A percentile compares a stretch with the other conserved stretches of the same genome.
Evolutionary conservation across 1,284 basidiomycete species (phyloP).

Genomic region (Moesziomyces parantarcticus): DNA sequence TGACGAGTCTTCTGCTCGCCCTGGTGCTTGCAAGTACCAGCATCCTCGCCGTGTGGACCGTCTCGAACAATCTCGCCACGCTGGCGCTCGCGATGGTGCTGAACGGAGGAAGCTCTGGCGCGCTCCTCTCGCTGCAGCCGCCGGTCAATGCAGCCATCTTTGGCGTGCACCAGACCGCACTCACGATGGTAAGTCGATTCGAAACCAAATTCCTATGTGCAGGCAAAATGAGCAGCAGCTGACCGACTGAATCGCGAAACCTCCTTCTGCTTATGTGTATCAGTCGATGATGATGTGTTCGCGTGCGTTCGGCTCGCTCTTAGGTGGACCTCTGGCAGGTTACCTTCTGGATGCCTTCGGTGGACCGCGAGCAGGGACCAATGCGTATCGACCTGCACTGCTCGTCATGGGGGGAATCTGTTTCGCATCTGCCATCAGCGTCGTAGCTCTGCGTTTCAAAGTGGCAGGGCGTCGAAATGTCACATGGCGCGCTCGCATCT

Average conservation of each 20-base stretch:
- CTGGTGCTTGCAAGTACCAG: slow-evolving; percentile 32
- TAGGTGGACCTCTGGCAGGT: slow-evolving; percentile 47
- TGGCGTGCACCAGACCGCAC: slow-evolving; percentile 41
- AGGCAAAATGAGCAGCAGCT: not conserved
- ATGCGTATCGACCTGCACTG: slow-evolving; percentile 41
- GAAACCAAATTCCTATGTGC: too few relatives aligned
- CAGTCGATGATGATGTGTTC: slow-evolving; percentile 48
- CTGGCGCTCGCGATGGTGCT: slow-evolving; percentile 48
- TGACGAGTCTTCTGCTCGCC: slow-evolving; percentile 42
- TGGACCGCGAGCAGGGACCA: slow-evolving; percentile 31
- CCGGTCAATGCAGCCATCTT: slow-evolving; percentile 51
- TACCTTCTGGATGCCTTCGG: slow-evolving; percentile 51
- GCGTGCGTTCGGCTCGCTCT: slow-evolving; percentile 42
- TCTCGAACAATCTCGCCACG: slow-evolving; percentile 29
- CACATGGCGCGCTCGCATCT: slow-evolving; percentile 36
- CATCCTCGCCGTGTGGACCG: slow-evolving; percentile 51
- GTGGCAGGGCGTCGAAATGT: slow-evolving; percentile 32
- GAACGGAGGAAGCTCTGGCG: slow-evolving; percentile 50
- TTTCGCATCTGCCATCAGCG: slow-evolving; percentile 30
- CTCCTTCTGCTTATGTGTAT: not conserved
- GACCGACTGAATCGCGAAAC: not conserved
- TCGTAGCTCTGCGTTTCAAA: slow-evolving; percentile 31
- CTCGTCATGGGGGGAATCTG: slow-evolving; percentile 46
- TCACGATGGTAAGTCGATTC: slow-evolving; percentile 34
- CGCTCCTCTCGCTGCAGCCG: slow-evolving; percentile 47